Evolutionary conservation across 805 yeast species (phyloP).

Genomic region (Candida montana): DNA sequence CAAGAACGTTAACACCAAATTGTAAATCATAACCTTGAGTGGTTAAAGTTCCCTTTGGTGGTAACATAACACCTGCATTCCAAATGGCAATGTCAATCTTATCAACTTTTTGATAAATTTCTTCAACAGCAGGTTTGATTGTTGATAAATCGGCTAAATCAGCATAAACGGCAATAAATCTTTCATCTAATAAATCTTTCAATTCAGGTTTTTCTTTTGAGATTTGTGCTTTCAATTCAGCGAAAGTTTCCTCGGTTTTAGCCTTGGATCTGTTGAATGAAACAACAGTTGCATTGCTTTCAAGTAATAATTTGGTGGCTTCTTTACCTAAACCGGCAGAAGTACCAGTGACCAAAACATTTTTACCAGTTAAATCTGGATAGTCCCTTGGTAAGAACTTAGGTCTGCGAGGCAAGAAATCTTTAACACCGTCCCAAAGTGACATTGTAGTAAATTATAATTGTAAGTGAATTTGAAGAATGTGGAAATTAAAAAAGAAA

Average conservation of each 20-base stretch:
- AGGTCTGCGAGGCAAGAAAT: conserved; percentile 17
- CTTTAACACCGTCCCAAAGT: not conserved
- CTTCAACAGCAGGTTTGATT: conserved; percentile 32
- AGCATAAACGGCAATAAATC: conserved; percentile 21
- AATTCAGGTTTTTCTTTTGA: conserved; percentile 1
- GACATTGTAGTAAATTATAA: no score
- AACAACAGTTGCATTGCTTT: conserved; percentile 31
- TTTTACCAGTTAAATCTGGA: conserved; percentile 22
- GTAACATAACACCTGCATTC: conserved; percentile 42
- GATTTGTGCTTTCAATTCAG: conserved; percentile 13
- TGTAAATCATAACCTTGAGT: conserved; percentile 41
- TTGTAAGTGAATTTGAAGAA: no score
- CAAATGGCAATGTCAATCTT: conserved; percentile 32
- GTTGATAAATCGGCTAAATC: conserved; percentile 38
- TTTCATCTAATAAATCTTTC: not conserved
- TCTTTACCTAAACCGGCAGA: conserved; percentile 31
- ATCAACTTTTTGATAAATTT: conserved; percentile 21
- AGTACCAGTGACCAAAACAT: conserved; percentile 28
- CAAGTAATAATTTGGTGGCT: conserved; percentile 26
- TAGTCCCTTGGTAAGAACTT: conserved; percentile 24
- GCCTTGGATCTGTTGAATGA: conserved; percentile 30
- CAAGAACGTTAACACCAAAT: conserved; percentile 42
- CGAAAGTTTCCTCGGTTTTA: conserved; percentile 28
- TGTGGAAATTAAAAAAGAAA: no score
- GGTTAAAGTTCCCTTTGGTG: conserved; percentile 31